phyloP scores from a whole-genome alignment of 2,329 filamentous ascomycete species.

The Talaromyces sp. region DNA sequence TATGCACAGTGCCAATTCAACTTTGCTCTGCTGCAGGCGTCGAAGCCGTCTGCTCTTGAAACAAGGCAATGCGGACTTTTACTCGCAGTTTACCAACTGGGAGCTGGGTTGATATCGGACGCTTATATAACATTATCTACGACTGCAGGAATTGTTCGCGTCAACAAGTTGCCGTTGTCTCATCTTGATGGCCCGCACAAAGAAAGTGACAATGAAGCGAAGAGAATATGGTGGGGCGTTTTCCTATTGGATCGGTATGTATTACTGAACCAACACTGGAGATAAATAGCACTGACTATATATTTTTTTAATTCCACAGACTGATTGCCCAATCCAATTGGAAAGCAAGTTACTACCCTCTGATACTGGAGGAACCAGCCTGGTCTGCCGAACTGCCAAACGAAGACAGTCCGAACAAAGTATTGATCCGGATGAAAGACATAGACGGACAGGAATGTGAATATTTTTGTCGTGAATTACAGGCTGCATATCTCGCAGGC shows the following conservation, averaged over 20 bases:
- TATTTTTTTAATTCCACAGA: neutral
- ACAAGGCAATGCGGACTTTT: constrained; percentile 5
- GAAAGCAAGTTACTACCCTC: neutral
- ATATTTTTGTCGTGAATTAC: constrained; percentile 3
- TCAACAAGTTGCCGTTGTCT: neutral
- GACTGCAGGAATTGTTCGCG: neutral
- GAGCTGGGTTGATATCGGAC: constrained; percentile 6
- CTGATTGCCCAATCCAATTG: neutral
- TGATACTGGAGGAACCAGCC: neutral
- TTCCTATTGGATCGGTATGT: constrained; percentile 8
- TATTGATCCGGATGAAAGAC: neutral
- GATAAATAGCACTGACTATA: neutral
- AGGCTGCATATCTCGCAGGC: constrained; percentile 1
- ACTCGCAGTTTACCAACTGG: constrained; percentile 8
- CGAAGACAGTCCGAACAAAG: neutral
- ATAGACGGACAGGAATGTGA: neutral
- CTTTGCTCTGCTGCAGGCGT: neutral
- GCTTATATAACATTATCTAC: constrained; percentile 9
- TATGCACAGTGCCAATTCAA: neutral
- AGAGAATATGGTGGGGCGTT: constrained; percentile 6
- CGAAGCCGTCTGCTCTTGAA: neutral
- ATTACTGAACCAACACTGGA: neutral
- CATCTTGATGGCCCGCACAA: neutral
- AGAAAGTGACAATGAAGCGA: neutral
- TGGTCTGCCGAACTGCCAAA: neutral